A percentile compares a stretch with the other conserved stretches of the same genome.
These are phyloP conservation scores for Penicillium tannophilum DNA, from an alignment of 495 filamentous ascomycete genomes.

Conservation along the genomic window DNA sequence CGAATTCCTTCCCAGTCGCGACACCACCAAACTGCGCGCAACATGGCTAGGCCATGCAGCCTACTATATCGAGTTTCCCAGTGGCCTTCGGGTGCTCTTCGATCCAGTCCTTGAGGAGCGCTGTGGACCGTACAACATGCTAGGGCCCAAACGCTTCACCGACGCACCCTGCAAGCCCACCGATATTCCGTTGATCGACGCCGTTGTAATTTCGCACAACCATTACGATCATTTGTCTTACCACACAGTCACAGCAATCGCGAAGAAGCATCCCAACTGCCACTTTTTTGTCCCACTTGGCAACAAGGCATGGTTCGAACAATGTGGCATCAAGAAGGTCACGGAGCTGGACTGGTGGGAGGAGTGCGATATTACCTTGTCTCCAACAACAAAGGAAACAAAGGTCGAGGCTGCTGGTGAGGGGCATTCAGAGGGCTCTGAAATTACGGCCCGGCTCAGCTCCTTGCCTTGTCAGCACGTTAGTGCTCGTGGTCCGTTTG, in stretches of 20 bases:
- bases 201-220: slow-evolving; percentile 87
- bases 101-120: slow-evolving; percentile 93
- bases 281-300: slow-evolving; percentile 90
- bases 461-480: slow-evolving; percentile 89
- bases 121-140: slow-evolving; percentile 72
- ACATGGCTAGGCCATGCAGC: slow-evolving; percentile 98
- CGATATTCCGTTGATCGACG: slow-evolving; percentile 83
- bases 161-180: slow-evolving; percentile 73
- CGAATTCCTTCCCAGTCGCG: slow-evolving; percentile 64
- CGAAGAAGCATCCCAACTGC: slow-evolving; percentile 70
- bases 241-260: slow-evolving; percentile 69
- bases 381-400: slow-evolving; percentile 32
- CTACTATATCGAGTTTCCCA: slow-evolving; percentile 90
- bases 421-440: slow-evolving; percentile 25
- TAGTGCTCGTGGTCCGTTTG: slow-evolving; percentile 66
- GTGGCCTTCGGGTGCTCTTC: slow-evolving; percentile 86
- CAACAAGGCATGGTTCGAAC: slow-evolving; percentile 82
- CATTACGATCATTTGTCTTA: slow-evolving; percentile 94
- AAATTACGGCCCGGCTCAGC: slow-evolving; percentile 74
- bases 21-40: slow-evolving; percentile 67
- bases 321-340: slow-evolving; percentile 67
- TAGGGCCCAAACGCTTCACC: slow-evolving; percentile 82
- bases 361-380: slow-evolving; percentile 69
- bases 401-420: slow-evolving; percentile 35
- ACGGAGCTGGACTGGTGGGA: slow-evolving; percentile 98